These are phyloP conservation scores for Tylopilus plumbeoviolaceoides DNA, from an alignment of 768 basidiomycete genomes.

Conservation along the genomic window DNA sequence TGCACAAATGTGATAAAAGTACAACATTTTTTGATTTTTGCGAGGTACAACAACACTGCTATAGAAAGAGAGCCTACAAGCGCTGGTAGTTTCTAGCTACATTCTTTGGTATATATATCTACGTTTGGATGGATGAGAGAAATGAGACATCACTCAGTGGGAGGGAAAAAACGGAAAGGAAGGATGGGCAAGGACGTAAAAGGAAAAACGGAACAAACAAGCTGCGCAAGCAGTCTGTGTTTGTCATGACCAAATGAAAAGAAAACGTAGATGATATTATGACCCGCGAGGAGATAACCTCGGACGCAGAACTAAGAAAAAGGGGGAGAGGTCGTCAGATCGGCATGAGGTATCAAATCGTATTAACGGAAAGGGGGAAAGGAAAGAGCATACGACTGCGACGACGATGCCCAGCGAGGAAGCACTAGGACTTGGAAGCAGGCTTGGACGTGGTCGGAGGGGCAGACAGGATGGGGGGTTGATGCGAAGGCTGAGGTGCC, in stretches of 20 bases:
- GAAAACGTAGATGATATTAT: background rate
- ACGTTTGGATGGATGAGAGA: background rate
- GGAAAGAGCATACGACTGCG: background rate
- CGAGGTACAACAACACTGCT: background rate
- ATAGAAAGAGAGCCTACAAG: background rate
- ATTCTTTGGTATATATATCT: background rate
- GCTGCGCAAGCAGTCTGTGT: constrained; percentile 1
- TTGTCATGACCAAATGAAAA: background rate
- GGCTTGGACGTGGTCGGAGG: constrained; percentile 26
- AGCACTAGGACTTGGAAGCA: constrained; percentile 1
- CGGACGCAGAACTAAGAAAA: background rate
- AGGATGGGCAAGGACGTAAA: background rate
- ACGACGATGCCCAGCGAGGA: background rate
- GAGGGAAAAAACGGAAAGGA: background rate
- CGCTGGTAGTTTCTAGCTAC: background rate
- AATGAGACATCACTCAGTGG: background rate
- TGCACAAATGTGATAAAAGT: background rate
- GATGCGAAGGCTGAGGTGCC: constrained; percentile 13
- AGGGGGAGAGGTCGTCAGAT: background rate
- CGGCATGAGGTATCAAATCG: background rate
- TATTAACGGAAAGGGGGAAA: background rate
- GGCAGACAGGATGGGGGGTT: constrained; percentile 32
- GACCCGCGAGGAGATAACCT: constrained; percentile 5
- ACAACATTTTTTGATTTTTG: background rate
- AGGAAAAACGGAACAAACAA: background rate